Base-by-base conservation (phyloP, 1,284 basidiomycete species). In the Cryptococcus wingfieldii region DNA sequence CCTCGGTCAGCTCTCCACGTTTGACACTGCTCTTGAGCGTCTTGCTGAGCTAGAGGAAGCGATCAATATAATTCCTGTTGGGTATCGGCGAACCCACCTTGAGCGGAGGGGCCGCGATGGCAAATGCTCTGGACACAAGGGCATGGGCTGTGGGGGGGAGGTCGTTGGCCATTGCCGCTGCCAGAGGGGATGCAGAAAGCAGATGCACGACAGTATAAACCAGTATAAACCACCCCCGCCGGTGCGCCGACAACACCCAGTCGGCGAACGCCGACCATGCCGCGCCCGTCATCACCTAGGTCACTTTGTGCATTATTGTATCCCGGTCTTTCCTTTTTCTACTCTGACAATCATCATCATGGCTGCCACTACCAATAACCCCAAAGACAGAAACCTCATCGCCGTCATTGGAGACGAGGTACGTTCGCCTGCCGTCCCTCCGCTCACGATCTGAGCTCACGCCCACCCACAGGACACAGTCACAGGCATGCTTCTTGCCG, bases 321-420 rank as follows among this genome's bases (percentile, higher is more conserved):
- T 47, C 18, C 9, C 6, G 23, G 10, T 47, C 18, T n/a, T 18
- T 47, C 46, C 38, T 48, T 47, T 47, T 25, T 46, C 50, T 41
- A 41, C n/a, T 38, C 25, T 18, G 16, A 28, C 37, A 39, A 42
- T 9, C 38, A 49, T n/a, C 48, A 66, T 13, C 48, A 72, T 71
- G 70, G 53, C 63, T 31, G 47, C 58, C 19, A 60, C 63, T 12
- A 63, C 69, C 1, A 50, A 57, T 37, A 74, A 72, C 56, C 70
- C 70, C 79, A 90, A 90, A 78, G 90, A 93, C 75, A 83, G 93
- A 53, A 88, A 83, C 59, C 79, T 96, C 43, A 83, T 97, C 49
- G 92, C 93, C 31, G 90, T 93, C 67, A 96, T 97, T 60, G 94
- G 93, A 42, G 93, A 97, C 76, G 93, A 97, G 81, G 92, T 92